Base-by-base conservation (phyloP, 352 stramenopile species). In the Phytophthora nicotianae region DNA sequence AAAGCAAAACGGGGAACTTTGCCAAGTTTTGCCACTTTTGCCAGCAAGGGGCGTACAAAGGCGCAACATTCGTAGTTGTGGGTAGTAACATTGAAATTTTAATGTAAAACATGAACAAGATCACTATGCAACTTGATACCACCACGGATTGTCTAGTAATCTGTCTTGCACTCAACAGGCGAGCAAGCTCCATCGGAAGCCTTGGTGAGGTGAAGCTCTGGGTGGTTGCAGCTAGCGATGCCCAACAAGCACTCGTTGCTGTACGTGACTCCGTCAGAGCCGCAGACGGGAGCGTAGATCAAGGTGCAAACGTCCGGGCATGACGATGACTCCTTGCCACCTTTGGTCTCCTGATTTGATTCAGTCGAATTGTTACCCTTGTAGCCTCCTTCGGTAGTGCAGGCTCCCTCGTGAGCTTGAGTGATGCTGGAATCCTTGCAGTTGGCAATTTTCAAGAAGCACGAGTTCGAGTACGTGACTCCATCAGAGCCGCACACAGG, bases 1-100 rank as follows among this genome's bases (percentile, higher is more conserved):
- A 72, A 72, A 24, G 58, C 68, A 8, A 91, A 89, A 56, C 74
- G 80, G 35, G 65, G 65, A 1, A 79, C 78, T 9, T 62, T 91
- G 43, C 82, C 82, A 13, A 63, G 70, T 14, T 91, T 91, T 59
- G 68, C 70, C 1, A 23, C 70, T 8, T 72, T 81, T 45, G 38
- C 52, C 3, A 61, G 41, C 49, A 75, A 58, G 21, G 46, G 17
- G 16, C 51, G 43, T 20, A 27, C 40, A 0, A 68, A 68, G 29
- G 13, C 29, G 43, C 62, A 58, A 21, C 37, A 21, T 43, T 38
- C 32, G 32, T 38, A 38, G 32, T 38, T 17, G 2, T 7, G 24
- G 2, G 4, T 29, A 8, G 24, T 38, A 13, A 38, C 32, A 38
- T 38, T 38, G 32, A 17, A 17, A 7, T 38, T 38, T 29, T 17